phyloP scores from a whole-genome alignment of 2,329 filamentous ascomycete species.

The Trichoderma sp. region DNA sequence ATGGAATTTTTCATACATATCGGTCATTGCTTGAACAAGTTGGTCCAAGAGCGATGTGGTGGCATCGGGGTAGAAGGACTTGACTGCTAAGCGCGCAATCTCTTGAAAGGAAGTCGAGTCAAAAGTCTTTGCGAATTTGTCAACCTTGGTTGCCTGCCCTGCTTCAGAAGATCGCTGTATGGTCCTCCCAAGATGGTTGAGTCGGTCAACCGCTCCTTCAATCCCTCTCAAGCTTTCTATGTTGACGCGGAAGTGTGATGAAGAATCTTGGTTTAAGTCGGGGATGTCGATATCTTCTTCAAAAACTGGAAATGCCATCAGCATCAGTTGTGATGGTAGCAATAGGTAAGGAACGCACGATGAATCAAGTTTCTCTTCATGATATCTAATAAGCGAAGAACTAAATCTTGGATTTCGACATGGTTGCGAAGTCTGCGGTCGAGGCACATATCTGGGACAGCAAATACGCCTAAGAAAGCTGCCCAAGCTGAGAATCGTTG shows the following conservation, averaged over 20 bases:
- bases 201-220: conserved; percentile 12
- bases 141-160: not conserved
- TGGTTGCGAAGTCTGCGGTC: conserved; percentile 23
- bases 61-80: conserved; percentile 19
- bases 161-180: conserved; percentile 14
- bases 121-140: not conserved
- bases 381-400: conserved; percentile 20
- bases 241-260: not conserved
- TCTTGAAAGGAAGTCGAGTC: conserved; percentile 6
- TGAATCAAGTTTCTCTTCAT: conserved; percentile 25
- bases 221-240: conserved; percentile 14
- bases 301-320: not conserved
- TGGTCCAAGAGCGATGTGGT: conserved; percentile 16
- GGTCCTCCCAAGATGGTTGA: conserved; percentile 22
- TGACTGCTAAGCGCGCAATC: not conserved
- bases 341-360: not conserved
- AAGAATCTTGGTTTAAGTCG: not conserved
- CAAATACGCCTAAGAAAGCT: conserved; percentile 26
- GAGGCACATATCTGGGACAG: conserved; percentile 18
- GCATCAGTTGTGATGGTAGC: not conserved
- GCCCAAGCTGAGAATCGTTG: conserved; percentile 26
- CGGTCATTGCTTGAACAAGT: conserved; percentile 7
- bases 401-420: conserved; percentile 19
- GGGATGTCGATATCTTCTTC: not conserved
- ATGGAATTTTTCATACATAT: conserved; percentile 22